phyloP scores from a whole-genome alignment of 805 yeast genomes.

The Schizosaccharomyces lindneri region DNA sequence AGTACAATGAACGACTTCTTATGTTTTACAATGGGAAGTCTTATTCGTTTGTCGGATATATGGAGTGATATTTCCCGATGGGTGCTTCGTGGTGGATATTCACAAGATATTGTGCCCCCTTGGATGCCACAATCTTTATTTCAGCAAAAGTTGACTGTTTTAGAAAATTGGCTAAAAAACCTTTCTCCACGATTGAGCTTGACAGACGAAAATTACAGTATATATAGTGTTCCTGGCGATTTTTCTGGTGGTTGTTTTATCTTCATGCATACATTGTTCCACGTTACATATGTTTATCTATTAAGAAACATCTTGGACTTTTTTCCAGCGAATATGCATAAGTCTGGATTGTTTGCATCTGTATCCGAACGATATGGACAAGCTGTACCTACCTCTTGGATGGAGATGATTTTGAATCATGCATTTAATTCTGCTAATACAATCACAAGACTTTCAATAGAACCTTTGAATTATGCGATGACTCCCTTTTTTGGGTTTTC shows the following conservation, averaged over 20 bases:
- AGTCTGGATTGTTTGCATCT: not conserved
- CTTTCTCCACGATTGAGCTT: not conserved
- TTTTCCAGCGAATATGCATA: not conserved
- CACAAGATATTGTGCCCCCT: not conserved
- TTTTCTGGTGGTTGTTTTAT: not conserved
- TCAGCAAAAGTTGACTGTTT: not conserved
- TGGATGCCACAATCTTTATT: not conserved
- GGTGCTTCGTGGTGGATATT: not conserved
- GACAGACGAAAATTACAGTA: not conserved
- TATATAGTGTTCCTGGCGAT: not conserved
- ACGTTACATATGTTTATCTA: not conserved
- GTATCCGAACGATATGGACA: not conserved
- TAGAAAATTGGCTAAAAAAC: not conserved
- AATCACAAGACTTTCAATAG: not conserved
- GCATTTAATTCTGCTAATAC: not conserved
- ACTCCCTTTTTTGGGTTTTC: not conserved
- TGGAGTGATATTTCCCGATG: not conserved
- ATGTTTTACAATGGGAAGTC: not conserved
- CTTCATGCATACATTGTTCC: not conserved
- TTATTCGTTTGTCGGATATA: not conserved
- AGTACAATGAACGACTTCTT: not conserved
- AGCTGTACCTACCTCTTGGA: not conserved
- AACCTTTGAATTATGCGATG: not conserved
- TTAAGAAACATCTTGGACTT: not conserved
- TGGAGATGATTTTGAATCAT: not conserved